Evolutionary conservation across 225 moss, liverwort and hornwort genomes (phyloP), one percentile per base, ranked within the genome.

Genomic region (Physcomitrellopsis africana): DNA sequence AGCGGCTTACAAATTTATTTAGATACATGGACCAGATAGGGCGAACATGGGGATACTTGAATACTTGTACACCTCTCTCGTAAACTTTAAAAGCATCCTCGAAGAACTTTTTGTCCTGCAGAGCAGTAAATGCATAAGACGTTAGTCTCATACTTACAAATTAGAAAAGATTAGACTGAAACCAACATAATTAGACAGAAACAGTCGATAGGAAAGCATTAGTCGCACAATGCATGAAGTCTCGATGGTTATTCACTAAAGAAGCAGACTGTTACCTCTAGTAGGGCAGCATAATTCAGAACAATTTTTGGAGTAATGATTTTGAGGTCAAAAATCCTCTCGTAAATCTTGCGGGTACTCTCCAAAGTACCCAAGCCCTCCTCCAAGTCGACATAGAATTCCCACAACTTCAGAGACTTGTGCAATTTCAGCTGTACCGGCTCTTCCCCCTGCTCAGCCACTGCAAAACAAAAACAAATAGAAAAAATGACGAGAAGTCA

Each of bases 1-100:
- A 99, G 11, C 94, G 90, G 6, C 60, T 56, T 23, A 93, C 92
- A 68, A 99, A 99, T 67, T 99, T 99, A 55, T 91, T 86, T 57
- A 99, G 81, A 76, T 94, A 99, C 57, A 95, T 95, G 55, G 91
- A 89, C 97, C 97, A 99, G 55, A 99, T 95, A 44, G 92, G 95
- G 65, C 95, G 91, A 57, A 99, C 97, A 81, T 99, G 95, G 5
- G 93, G 95, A 68, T 95, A 95, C 60, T 95, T 99, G 67, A 99
- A 99, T 20, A 99, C 85, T 83, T 89, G 93, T 19, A 99, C 97
- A 68, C 97, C 97, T 79, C 97, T 92, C 84, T 99, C 97, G 78
- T 95, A 99, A 32, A 99, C 97, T 82, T 85, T 93, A 65, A 93
- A 99, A 42, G 93, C 87, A 85, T 99, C 93, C 81, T 99, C 95